phyloP scores from a whole-genome alignment of 2,329 filamentous ascomycete species.

The Sporothrix variecibatus region DNA sequence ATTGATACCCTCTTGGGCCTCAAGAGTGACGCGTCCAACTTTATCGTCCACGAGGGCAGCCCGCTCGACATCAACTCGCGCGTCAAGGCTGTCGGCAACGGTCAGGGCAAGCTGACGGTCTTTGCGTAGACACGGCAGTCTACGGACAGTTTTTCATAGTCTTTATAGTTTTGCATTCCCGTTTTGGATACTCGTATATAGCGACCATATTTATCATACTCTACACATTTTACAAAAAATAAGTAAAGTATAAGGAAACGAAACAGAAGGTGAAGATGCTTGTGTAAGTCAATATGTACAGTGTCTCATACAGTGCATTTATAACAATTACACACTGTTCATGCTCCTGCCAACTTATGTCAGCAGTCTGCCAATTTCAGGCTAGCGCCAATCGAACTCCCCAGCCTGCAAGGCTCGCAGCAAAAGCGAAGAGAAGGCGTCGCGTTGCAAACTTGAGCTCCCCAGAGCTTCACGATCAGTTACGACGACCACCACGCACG shows the following conservation, averaged over 20 bases:
- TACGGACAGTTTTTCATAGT: background rate
- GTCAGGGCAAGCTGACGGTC: slow-evolving; percentile 43
- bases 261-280: too few relatives aligned
- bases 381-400: background rate
- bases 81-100: slow-evolving; percentile 56
- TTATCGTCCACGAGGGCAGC: slow-evolving; percentile 64
- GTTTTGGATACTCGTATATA: background rate
- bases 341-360: background rate
- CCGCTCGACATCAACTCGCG: slow-evolving; percentile 61
- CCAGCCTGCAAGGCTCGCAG: background rate
- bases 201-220: background rate
- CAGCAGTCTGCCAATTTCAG: background rate
- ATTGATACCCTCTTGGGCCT: slow-evolving; percentile 60
- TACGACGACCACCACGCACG: background rate
- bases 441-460: background rate
- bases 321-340: background rate
- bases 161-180: background rate
- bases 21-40: slow-evolving; percentile 46
- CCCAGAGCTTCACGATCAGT: background rate
- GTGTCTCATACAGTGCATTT: background rate
- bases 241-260: too few relatives aligned
- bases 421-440: background rate
- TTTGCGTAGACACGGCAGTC: slow-evolving; percentile 30
- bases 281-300: background rate
- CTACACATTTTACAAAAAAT: too few relatives aligned